These are phyloP conservation scores for Heterobasidion irregulare DNA, from an alignment of 1,284 basidiomycete species.

Conservation along the genomic window DNA sequence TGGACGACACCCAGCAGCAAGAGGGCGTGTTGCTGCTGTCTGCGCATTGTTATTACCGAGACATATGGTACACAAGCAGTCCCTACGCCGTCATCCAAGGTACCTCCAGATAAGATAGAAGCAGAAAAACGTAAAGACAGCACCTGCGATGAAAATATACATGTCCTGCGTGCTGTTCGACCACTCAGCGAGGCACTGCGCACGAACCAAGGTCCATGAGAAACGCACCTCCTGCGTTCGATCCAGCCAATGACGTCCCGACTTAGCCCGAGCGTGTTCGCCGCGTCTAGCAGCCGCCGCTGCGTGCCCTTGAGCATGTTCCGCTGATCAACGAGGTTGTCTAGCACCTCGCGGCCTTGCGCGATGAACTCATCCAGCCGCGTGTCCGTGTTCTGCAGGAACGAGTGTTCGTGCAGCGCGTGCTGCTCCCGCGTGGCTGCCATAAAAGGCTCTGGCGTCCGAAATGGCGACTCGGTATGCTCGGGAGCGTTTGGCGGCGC, in stretches of 20 bases:
- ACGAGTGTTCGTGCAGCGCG: conserved; percentile 80
- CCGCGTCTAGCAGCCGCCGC: conserved; percentile 74
- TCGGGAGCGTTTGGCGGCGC: conserved; percentile 13
- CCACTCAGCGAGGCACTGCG: neutral
- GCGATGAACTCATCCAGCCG: conserved; percentile 84
- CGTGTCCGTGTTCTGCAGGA: conserved; percentile 74
- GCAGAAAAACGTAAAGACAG: conserved; percentile 81
- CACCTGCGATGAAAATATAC: conserved; percentile 83
- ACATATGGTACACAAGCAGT: conserved; percentile 6
- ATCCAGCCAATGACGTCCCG: conserved; percentile 94
- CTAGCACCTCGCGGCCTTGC: conserved; percentile 83
- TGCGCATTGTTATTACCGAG: neutral
- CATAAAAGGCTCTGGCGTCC: conserved; percentile 43
- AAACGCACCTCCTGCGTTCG: conserved; percentile 73
- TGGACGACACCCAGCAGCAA: no score
- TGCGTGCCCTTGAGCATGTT: conserved; percentile 90
- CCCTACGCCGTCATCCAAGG: conserved; percentile 48
- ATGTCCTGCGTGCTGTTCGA: conserved; percentile 77
- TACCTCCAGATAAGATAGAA: conserved; percentile 90
- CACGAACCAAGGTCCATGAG: neutral
- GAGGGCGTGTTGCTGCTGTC: no score
- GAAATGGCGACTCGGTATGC: conserved; percentile 69
- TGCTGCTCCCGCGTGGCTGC: conserved; percentile 57
- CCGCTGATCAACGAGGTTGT: conserved; percentile 86
- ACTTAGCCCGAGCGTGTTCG: conserved; percentile 88